Evolutionary conservation across 23 red algal species (phyloP), one percentile per base, ranked within the genome.

Genomic region (Gracilaria vermiculophylla): DNA sequence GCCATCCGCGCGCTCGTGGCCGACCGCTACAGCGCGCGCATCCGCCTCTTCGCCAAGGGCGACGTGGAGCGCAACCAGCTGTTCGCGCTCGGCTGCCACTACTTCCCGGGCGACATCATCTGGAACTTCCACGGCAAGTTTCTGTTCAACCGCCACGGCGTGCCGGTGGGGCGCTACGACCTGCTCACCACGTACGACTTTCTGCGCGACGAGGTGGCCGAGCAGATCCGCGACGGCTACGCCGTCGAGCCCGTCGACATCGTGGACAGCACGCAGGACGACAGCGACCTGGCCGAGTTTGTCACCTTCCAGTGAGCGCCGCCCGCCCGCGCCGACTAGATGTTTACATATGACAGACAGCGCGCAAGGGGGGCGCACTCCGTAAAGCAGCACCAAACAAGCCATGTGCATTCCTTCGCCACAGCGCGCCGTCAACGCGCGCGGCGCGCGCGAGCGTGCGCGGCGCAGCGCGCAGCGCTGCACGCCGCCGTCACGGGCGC

Each of bases 71-170:
- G 72, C 74, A 94, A 86, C 74, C 69, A 83, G 69, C 23, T 81
- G 11, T 94, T 94, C 50, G 81, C 69, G 33, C 45, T 94, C 36
- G 91, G 80, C 20, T 64, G 62, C n/a, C n/a, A 75, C 32, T 39
- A 69, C 37, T 94, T 87, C 82, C 91, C 91, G 3, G 77, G 76
- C 52, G 91, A 94, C 8, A 77, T 94, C 17, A 64, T 94, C 21
- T 94, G 91, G 91, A 94, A 94, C 81, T 87, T 94, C 62, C 56
- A 87, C 31, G 91, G 91, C 31, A 94, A 80, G 34, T 87, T 94
- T 44, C 45, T 94, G 55, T 94, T 87, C 53, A 54, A 80, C 27
- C 64, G 80, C n/a, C 43, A 75, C 24, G 91, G 91, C 15, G 73
- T 77, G 29, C 75, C 77, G n/a, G 91, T 82, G 2, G 91, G 51